These are phyloP conservation scores for Paraconiothyrium brasiliense DNA, from an alignment of 2,329 filamentous ascomycete genomes.

Conservation along the genomic window DNA sequence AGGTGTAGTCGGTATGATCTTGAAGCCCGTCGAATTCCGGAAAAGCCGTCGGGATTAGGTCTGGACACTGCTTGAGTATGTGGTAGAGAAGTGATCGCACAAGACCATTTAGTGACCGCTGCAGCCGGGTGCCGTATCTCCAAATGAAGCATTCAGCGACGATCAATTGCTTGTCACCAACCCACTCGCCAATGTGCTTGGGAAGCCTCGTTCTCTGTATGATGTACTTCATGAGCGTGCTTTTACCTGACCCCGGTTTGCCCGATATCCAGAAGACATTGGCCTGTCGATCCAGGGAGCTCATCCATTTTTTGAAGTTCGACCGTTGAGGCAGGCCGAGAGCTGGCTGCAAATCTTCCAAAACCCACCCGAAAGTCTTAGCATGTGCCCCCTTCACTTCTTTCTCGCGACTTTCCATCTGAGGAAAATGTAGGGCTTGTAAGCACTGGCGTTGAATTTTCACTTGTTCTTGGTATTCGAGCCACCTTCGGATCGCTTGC, in stretches of 20 bases:
- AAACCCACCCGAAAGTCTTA: constrained; percentile 22
- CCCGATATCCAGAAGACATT: constrained; percentile 51
- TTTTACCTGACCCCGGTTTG: constrained; percentile 47
- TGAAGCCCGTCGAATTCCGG: constrained; percentile 6
- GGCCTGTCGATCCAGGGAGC: not conserved
- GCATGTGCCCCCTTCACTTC: constrained; percentile 15
- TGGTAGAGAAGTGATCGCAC: constrained; percentile 34
- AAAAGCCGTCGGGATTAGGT: constrained; percentile 10
- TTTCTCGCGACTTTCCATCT: constrained; percentile 8
- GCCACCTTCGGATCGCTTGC: constrained; percentile 12
- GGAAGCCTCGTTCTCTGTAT: constrained; percentile 14
- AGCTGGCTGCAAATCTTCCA: constrained; percentile 8
- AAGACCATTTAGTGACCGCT: constrained; percentile 34
- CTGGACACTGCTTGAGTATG: constrained; percentile 13
- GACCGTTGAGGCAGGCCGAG: not conserved
- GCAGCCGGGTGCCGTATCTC: constrained; percentile 31
- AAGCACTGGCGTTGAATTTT: constrained; percentile 14
- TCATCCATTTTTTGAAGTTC: constrained; percentile 9
- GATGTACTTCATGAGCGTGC: constrained; percentile 45
- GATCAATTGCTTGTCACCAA: not conserved
- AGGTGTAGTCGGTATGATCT: not conserved
- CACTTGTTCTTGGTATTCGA: constrained; percentile 11
- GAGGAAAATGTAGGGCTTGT: constrained; percentile 17
- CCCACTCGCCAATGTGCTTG: constrained; percentile 26
- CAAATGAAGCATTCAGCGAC: constrained; percentile 41